These are phyloP conservation scores for Candida gorgasii DNA, from an alignment of 805 yeast species.

Conservation along the genomic window DNA sequence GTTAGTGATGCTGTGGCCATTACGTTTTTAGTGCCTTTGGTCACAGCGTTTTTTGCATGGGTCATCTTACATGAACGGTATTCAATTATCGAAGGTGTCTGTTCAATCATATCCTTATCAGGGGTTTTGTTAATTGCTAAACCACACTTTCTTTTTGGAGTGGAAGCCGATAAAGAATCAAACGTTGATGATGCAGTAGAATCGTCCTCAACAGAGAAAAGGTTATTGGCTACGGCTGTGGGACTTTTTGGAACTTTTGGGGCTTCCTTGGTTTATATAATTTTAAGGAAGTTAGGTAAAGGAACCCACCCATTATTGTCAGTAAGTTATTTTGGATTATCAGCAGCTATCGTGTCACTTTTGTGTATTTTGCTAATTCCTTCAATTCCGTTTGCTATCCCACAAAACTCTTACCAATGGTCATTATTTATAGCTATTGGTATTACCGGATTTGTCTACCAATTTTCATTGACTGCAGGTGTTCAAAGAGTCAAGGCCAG, in stretches of 20 bases:
- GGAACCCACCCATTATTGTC: conserved; percentile 78
- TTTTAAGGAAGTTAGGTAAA: conserved; percentile 73
- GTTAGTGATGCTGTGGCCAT: conserved; percentile 82
- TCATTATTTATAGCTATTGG: conserved; percentile 61
- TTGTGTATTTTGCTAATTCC: conserved; percentile 57
- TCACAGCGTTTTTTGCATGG: conserved; percentile 76
- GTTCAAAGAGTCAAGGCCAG: conserved; percentile 80
- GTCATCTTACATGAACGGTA: conserved; percentile 64
- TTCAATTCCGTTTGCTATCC: conserved; percentile 57
- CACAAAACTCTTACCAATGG: conserved; percentile 69
- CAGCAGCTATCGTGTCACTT: conserved; percentile 56
- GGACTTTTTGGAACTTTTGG: conserved; percentile 71
- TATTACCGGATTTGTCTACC: conserved; percentile 79
- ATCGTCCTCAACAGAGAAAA: conserved; percentile 50
- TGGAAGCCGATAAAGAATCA: conserved; percentile 24
- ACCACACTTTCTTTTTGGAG: conserved; percentile 71
- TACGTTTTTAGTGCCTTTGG: conserved; percentile 74
- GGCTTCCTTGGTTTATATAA: conserved; percentile 66
- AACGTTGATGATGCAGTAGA: conserved; percentile 43
- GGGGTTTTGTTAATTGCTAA: conserved; percentile 84
- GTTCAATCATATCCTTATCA: conserved; percentile 63
- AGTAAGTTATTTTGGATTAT: conserved; percentile 73
- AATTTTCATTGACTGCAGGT: conserved; percentile 76
- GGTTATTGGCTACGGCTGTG: conserved; percentile 62
- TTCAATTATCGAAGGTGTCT: conserved; percentile 64